Evolutionary conservation across 352 stramenopile genomes (phyloP), one percentile per base, ranked within the genome.

Genomic region (Elongisporangium undulatum): DNA sequence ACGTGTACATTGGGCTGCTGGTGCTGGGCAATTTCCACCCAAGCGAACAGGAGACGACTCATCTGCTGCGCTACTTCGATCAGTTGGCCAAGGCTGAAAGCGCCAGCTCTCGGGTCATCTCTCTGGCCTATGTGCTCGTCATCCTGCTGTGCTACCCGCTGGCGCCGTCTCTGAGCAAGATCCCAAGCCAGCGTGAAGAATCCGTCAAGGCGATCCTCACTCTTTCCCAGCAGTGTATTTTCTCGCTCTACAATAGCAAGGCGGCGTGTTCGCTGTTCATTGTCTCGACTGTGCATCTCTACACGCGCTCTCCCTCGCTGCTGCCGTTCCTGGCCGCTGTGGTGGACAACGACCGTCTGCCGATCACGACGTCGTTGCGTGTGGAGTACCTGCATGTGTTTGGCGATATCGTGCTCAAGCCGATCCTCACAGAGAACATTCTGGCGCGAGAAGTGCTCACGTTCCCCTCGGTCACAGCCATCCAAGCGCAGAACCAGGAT

Each of bases 351-450:
- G 59, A 65, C 34, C n/a, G 59, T 23, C 51, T 65, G 10, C 13
- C 56, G 5, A 50, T 51, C 10, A 51, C 50, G 0, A 49, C 61
- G 29, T 24, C 53, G 12, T 61, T 85, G 2, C 73, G 78, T n/a
- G 63, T 72, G 6, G 80, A 90, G 29, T 82, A 82, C 59, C 68
- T 88, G 29, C 72, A 84, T 38, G 67, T 84, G 48, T 77, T 88
- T 55, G 74, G 74, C 12, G 77, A 90, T 55, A 69, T 81, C 0
- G 63, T 90, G 1, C 68, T 90, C 19, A 90, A 90, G 58, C 77
- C 79, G 13, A 77, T 89, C 23, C 49, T 90, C 20, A 89, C 81
- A 0, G 81, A 90, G 54, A 87, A 72, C 23, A 59, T 87, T 41
- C 72, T 90, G 59, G 78, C 77, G 2, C 65, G 78, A 17, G 76